Evolutionary conservation across 179 eudicot genomes (phyloP), one percentile per base, ranked within the genome.

Genomic region (Beta corolliflora): DNA sequence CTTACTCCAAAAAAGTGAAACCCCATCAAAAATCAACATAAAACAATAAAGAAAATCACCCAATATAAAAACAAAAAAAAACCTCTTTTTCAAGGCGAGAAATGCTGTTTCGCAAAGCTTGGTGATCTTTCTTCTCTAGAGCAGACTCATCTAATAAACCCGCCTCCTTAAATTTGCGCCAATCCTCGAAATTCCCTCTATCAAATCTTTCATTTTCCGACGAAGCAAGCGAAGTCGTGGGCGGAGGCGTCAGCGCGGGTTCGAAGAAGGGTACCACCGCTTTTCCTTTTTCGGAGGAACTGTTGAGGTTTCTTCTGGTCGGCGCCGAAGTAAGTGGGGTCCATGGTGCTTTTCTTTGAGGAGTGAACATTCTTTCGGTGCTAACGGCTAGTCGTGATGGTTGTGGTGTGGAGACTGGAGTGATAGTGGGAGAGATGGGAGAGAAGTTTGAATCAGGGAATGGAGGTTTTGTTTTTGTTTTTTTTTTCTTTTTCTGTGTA

Each of bases 101-200:
- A 79, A 85, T 25, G 78, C 60, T 91, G 16, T 83, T 81, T 55
- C 78, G 61, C 59, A 89, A 66, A 18, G 94, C 97, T 1, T 82
- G 89, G 12, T 81, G 82, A 71, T 94, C 98, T 70, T 82, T 91
- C 84, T 79, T 80, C 85, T 90, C 94, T 86, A 94, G 72, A 4
- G 87, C 81, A n/a, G 86, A 86, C 64, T 87, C 90, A 67, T 94
- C 96, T 84, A 94, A 74, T 81, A 96, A 83, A 31, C 99, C 99
- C 10, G 82, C 93, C 80, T 96, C 94, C 79, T 84, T 89, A 80
- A 97, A 94, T 89, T 91, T 73, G 80, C 84, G 87, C 99, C 99
- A 96, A 79, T 94, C 98, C 78, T 90, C 93, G 79, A 65, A 54
- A 77, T 58, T 60, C 21, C 77, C 76, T 0, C 75, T 25, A 9